These are phyloP conservation scores for Sporothrix brasiliensis DNA, from an alignment of 2,329 filamentous ascomycete species.

Conservation along the genomic window DNA sequence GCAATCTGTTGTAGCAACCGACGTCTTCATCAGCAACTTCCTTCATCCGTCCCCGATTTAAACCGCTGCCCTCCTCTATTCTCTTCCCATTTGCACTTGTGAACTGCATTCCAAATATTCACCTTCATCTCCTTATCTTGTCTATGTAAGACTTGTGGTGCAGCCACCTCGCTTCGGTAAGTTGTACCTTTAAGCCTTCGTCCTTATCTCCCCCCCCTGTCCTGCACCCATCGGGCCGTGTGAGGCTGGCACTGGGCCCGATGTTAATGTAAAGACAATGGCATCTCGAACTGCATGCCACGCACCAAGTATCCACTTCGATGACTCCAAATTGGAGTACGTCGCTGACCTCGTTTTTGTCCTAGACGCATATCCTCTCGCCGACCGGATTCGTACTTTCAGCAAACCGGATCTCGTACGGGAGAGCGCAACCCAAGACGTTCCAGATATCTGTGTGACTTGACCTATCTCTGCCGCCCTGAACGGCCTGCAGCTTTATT, in stretches of 20 bases:
- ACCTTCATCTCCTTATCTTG: slow-evolving; percentile 21
- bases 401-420: neutral
- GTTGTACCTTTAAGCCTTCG: neutral
- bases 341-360: neutral
- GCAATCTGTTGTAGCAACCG: neutral
- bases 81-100: neutral
- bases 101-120: neutral
- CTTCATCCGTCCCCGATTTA: slow-evolving; percentile 4
- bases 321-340: neutral
- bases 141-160: slow-evolving; percentile 8
- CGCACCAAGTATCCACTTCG: no score
- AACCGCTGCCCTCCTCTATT: neutral
- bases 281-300: no score
- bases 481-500: neutral
- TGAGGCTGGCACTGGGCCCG: no score
- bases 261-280: no score
- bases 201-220: slow-evolving; percentile 12
- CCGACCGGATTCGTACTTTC: neutral
- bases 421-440: slow-evolving; percentile 7
- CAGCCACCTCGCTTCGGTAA: neutral
- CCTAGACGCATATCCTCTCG: neutral
- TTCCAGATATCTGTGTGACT: slow-evolving; percentile 1
- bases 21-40: neutral
- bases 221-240: no score
- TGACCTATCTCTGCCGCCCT: slow-evolving; percentile 7